Base-by-base conservation (phyloP, 2,329 filamentous ascomycete genomes). In the Claviceps cyperi region DNA sequence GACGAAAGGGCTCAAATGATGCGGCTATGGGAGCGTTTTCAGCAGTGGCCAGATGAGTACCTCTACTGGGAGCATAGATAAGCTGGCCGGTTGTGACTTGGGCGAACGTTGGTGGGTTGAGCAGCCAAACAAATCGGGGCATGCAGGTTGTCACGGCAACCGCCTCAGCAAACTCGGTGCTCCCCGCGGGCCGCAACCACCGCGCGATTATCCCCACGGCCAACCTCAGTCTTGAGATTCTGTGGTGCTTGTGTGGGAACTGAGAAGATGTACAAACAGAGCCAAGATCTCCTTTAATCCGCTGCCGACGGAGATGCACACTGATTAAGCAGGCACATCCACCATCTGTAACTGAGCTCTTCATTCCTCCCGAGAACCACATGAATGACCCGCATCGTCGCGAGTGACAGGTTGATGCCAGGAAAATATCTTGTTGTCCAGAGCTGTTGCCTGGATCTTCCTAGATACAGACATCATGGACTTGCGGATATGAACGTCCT, bases 91-190 rank as follows among this genome's bases (percentile, higher is more conserved):
- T 28, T 35, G 37, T 15, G 39, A 39, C 4, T 15, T 41, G 43
- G 41, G 40, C 35, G 21, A 28, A 24, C 37, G 49, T 51, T 51
- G 41, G 21, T 40, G 41, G 46, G 5, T 17, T 43, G 41, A 44
- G 8, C 41, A 43, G 7, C 41, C 40, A 51, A 47, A 51, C 48
- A 50, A 46, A 41, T 35, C 6, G 36, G n/a, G 2, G 9, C 37
- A 13, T 3, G 15, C 15, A 5, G 36, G 51, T 53, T 53, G 49
- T 32, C 51, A 53, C 46, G 46, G 48, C 51, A 53, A 53, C 51
- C 40, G 13, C 44, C 17, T 11, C 44, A 41, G 35, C 46, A 37
- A 35, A 24, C 19, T 6, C 37, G 15, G 11, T 24, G 41, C 21
- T 21, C 19, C 40, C 2, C 21, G 15, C 40, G 24, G n/a, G n/a